These are phyloP conservation scores for Plantago elongata DNA, from an alignment of 257 asterid species.

Conservation along the genomic window DNA sequence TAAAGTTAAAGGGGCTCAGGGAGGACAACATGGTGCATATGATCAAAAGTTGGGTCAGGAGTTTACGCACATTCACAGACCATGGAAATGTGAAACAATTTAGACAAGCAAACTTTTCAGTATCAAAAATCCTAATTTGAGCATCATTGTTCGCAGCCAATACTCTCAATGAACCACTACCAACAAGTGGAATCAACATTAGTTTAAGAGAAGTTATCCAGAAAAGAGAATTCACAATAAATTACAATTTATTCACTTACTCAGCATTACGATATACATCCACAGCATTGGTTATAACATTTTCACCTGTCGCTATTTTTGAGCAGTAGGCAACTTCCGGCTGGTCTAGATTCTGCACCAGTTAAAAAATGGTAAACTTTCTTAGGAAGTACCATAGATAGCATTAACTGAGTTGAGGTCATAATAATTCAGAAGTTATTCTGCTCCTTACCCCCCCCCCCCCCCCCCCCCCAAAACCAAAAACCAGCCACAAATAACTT, in stretches of 20 bases:
- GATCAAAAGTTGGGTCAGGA: background rate
- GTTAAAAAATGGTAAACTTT: slow-evolving; percentile 1
- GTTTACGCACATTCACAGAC: slow-evolving; percentile 81
- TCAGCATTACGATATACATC: slow-evolving; percentile 41
- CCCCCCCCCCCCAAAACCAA: no score
- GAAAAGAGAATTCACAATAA: background rate
- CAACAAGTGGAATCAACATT: background rate
- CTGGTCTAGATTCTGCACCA: slow-evolving; percentile 54
- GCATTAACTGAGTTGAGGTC: background rate
- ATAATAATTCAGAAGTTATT: background rate
- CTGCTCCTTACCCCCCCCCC: background rate
- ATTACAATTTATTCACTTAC: slow-evolving; percentile 27
- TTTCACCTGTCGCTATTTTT: slow-evolving; percentile 57
- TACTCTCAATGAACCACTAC: slow-evolving; percentile 64
- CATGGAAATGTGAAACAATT: slow-evolving; percentile 65
- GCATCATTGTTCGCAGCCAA: slow-evolving; percentile 81
- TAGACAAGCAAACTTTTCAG: slow-evolving; percentile 42
- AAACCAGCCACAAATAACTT: no score
- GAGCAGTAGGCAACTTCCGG: slow-evolving; percentile 71
- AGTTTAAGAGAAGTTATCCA: slow-evolving; percentile 1
- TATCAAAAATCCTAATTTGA: slow-evolving; percentile 66
- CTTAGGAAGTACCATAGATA: background rate
- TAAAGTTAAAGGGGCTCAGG: background rate
- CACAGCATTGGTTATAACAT: slow-evolving; percentile 76
- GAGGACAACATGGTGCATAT: background rate